These are phyloP conservation scores for Veloboletus limbatus DNA, from an alignment of 1,284 basidiomycete genomes.

Conservation along the genomic window DNA sequence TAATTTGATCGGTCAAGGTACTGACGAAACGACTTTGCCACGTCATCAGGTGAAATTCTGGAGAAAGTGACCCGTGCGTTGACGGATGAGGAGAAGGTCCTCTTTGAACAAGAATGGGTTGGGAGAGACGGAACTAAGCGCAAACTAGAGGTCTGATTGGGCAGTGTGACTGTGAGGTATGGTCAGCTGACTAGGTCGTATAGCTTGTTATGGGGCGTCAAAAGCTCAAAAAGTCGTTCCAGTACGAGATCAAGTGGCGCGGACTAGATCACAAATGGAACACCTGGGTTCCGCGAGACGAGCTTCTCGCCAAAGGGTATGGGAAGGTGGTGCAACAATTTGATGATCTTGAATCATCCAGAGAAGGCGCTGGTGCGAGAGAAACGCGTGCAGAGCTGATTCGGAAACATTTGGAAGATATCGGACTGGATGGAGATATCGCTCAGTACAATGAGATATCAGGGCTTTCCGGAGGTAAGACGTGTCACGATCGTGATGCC, in stretches of 20 bases:
- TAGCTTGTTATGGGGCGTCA: slow-evolving; percentile 92
- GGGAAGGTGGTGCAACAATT: slow-evolving; percentile 90
- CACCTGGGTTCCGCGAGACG: slow-evolving; percentile 91
- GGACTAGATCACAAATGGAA: slow-evolving; percentile 93
- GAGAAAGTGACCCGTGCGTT: slow-evolving; percentile 92
- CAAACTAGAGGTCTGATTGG: slow-evolving; percentile 74
- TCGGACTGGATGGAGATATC: slow-evolving; percentile 95
- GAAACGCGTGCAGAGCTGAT: slow-evolving; percentile 81
- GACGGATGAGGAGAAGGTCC: slow-evolving; percentile 81
- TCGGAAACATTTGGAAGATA: slow-evolving; percentile 88
- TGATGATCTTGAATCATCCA: slow-evolving; percentile 93
- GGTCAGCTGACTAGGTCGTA: slow-evolving; percentile 6
- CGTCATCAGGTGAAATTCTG: slow-evolving; percentile 69
- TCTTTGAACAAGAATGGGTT: slow-evolving; percentile 87
- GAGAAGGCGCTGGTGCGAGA: slow-evolving; percentile 88
- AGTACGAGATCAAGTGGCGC: slow-evolving; percentile 97
- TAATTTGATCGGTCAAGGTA: slow-evolving; percentile 11
- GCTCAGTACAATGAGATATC: slow-evolving; percentile 96
- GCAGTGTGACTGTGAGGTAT: slow-evolving; percentile 5
- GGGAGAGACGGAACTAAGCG: slow-evolving; percentile 91
- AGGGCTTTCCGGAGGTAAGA: slow-evolving; percentile 79
- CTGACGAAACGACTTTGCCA: slow-evolving; percentile 13
- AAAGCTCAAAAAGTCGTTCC: slow-evolving; percentile 95
- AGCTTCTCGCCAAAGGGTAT: slow-evolving; percentile 87
- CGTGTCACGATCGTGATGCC: slow-evolving; percentile 7